Evolutionary conservation across 805 yeast genomes (phyloP).

Genomic region (Ogataea siamensis): DNA sequence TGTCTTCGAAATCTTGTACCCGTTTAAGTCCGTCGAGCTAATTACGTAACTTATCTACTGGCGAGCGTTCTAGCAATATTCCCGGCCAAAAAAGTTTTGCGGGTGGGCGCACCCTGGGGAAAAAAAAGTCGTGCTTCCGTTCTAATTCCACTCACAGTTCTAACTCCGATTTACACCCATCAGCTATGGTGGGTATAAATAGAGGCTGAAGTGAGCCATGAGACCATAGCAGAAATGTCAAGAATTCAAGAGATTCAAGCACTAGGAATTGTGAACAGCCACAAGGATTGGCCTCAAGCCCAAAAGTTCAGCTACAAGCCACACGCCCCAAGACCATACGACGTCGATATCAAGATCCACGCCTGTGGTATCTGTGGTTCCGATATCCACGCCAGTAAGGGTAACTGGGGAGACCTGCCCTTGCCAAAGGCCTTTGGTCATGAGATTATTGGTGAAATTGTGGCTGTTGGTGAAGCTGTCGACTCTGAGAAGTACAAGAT

Average conservation of each 20-base stretch:
- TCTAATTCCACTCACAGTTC: background rate
- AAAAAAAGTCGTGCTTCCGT: background rate
- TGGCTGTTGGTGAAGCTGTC: slow-evolving; percentile 56
- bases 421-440: slow-evolving; percentile 51
- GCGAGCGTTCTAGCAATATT: no score
- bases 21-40: no score
- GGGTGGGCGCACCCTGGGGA: background rate
- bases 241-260: slow-evolving; percentile 2
- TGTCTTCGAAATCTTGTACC: no score
- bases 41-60: no score
- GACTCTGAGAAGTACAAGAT: slow-evolving; percentile 40
- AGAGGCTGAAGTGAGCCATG: background rate
- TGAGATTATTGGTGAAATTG: slow-evolving; percentile 61
- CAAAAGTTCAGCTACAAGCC: slow-evolving; percentile 32
- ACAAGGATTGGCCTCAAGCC: slow-evolving; percentile 34
- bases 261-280: slow-evolving; percentile 11
- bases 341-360: slow-evolving; percentile 43
- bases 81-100: background rate
- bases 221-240: slow-evolving; percentile 5
- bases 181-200: background rate
- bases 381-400: slow-evolving; percentile 50
- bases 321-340: slow-evolving; percentile 37
- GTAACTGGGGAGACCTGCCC: slow-evolving; percentile 46
- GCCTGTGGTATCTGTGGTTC: slow-evolving; percentile 60
- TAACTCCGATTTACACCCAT: background rate